Conservation (phyloP, 2,329 filamentous ascomycete species). For the Microcyclosporella mali region DNA sequence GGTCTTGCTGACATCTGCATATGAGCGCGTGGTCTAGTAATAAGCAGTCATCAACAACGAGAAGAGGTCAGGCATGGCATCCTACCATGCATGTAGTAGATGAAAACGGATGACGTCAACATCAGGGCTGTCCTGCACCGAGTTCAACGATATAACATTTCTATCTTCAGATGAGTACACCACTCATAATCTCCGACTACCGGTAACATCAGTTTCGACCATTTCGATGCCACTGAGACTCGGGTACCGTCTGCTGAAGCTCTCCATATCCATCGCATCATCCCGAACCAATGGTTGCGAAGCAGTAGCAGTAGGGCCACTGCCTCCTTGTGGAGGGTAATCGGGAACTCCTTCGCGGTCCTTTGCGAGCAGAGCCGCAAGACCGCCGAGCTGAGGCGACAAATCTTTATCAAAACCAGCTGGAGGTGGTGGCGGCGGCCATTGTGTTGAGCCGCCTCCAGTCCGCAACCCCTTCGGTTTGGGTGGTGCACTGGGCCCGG, state of each 20-base stretch:
- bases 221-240: conserved; percentile 81
- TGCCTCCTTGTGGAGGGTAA: conserved; percentile 21
- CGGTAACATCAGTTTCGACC: conserved; percentile 55
- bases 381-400: conserved; percentile 17
- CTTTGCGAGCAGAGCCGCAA: conserved; percentile 33
- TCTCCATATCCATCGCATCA: conserved; percentile 14
- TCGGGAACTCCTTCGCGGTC: conserved; percentile 34
- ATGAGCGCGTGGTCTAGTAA: no score
- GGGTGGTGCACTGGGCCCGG: conserved; percentile 48
- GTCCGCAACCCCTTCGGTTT: conserved; percentile 56
- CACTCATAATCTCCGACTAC: conserved; percentile 6
- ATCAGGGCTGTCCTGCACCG: no score
- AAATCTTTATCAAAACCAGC: background rate
- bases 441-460: conserved; percentile 28
- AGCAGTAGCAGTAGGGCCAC: conserved; percentile 1
- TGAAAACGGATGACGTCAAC: no score
- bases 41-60: no score
- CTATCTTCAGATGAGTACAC: background rate
- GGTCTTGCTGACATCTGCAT: background rate
- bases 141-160: background rate
- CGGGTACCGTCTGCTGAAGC: conserved; percentile 78
- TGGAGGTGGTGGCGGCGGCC: conserved; percentile 11
- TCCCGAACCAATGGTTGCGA: background rate
- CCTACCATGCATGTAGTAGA: no score
- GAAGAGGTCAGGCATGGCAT: no score